Evolutionary conservation across 805 yeast genomes (phyloP), one percentile per base, ranked within the genome.

Genomic region (Kockiozyma suomiensis): DNA sequence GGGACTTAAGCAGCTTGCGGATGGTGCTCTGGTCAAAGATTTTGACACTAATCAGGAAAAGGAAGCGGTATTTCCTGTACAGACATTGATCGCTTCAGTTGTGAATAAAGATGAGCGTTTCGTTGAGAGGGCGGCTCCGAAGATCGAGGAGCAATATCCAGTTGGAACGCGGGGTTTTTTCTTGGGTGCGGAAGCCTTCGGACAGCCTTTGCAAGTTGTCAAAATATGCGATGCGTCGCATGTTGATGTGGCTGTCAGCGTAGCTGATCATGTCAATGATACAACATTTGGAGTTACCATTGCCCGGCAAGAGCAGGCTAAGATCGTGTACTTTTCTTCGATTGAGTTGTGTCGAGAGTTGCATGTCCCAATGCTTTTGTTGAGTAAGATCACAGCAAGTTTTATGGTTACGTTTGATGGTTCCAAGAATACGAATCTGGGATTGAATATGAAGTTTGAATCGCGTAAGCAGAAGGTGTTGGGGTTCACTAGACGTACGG

Each of bases 101-200:
- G 75, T 76, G 23, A 83, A 90, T 70, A 82, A 83, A 65, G 99
- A 94, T 72, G 78, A 76, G 65, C 81, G 99, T 71, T 90, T 77
- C 70, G 74, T 76, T 33, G 90, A 90, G 68, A 83, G 85, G 64
- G 83, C 86, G 1, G 90, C 97, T 1, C 70, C 83, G 38, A 90
- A 97, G 5, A 78, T 94, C 59, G 86, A 84, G 6, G 83, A 88
- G 64, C 97, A 93, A 72, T 94, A 81, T 74, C 97, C 97, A 19
- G 55, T 80, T 3, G 86, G 82, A 15, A 80, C 88, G 0, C 82
- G 84, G 53, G 92, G 85, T 28, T 82, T 93, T 7, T 89, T 89
- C 70, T 77, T 94, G 62, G 96, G 97, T 50, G 90, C 86, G 28
- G 84, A 85, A 73, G 96, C 92, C 1, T 94, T 90, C 71, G 98